These are phyloP conservation scores for Spathaspora sp. DNA, from an alignment of 1,139 yeast species.

Conservation along the genomic window DNA sequence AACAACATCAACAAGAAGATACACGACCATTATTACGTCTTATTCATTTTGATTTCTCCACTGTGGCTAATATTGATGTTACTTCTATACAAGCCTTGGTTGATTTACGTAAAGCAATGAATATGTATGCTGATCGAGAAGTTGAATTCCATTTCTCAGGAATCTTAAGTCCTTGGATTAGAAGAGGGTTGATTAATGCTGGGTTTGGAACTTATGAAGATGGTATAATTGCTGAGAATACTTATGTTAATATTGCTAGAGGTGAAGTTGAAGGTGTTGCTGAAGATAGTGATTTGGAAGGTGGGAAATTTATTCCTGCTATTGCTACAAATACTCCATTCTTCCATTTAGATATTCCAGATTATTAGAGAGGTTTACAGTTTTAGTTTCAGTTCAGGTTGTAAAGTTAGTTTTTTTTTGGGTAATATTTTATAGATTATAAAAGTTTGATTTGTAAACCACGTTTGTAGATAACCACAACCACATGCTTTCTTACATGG, in stretches of 20 bases:
- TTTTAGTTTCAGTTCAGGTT: neutral
- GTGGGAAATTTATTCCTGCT: constrained; percentile 48
- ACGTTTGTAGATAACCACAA: neutral
- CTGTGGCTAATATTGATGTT: constrained; percentile 73
- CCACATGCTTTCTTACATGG: no score
- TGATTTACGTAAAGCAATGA: constrained; percentile 72
- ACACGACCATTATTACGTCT: constrained; percentile 67
- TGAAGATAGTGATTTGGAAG: constrained; percentile 28
- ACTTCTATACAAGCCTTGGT: constrained; percentile 78
- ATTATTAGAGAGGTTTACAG: constrained; percentile 31
- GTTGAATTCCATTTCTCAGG: constrained; percentile 92
- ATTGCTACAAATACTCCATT: constrained; percentile 76
- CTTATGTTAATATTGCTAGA: constrained; percentile 42
- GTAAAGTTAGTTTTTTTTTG: neutral
- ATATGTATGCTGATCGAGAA: constrained; percentile 75
- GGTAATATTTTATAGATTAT: neutral
- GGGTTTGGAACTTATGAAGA: constrained; percentile 73
- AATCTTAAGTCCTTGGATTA: constrained; percentile 81
- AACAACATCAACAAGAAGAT: constrained; percentile 31
- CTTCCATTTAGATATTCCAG: constrained; percentile 86
- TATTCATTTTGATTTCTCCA: constrained; percentile 77
- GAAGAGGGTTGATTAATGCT: constrained; percentile 69
- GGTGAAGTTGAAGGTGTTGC: constrained; percentile 3
- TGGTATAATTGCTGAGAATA: constrained; percentile 39
- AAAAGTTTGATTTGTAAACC: neutral